phyloP scores from a whole-genome alignment of 2,329 filamentous ascomycete species.

The Alternaria ethzedia region DNA sequence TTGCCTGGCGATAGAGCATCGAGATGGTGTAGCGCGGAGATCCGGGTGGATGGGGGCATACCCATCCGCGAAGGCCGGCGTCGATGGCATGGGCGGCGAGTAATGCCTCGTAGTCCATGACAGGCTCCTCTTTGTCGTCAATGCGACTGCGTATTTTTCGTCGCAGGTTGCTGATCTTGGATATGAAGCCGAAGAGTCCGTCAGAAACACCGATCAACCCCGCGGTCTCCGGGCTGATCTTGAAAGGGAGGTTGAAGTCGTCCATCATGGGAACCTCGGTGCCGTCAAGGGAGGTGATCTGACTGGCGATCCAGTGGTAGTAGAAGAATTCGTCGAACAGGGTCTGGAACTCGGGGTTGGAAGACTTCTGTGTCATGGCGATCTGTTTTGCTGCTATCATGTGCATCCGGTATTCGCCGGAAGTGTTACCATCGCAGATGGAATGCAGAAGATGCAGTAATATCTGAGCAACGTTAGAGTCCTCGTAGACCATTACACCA shows the following conservation, averaged over 20 bases:
- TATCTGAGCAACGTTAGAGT: slow-evolving; percentile 67
- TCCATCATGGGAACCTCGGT: slow-evolving; percentile 60
- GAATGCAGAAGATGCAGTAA: slow-evolving; percentile 66
- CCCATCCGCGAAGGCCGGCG: slow-evolving; percentile 75
- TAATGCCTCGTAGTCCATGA: slow-evolving; percentile 75
- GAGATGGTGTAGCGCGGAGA: slow-evolving; percentile 63
- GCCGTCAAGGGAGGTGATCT: slow-evolving; percentile 62
- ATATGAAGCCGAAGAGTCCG: slow-evolving; percentile 78
- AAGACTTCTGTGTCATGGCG: slow-evolving; percentile 65
- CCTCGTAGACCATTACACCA: slow-evolving; percentile 52
- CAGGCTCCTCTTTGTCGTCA: slow-evolving; percentile 65
- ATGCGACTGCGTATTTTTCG: slow-evolving; percentile 76
- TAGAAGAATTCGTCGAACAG: slow-evolving; percentile 80
- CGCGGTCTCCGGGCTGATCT: slow-evolving; percentile 62
- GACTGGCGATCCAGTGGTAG: slow-evolving; percentile 72
- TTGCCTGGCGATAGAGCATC: slow-evolving; percentile 67
- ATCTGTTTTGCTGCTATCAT: slow-evolving; percentile 77
- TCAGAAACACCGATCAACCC: slow-evolving; percentile 81
- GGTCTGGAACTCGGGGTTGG: slow-evolving; percentile 73
- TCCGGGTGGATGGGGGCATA: slow-evolving; percentile 62
- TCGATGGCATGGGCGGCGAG: slow-evolving; percentile 79
- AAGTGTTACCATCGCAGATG: slow-evolving; percentile 65
- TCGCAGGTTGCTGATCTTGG: slow-evolving; percentile 78
- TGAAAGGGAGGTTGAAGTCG: slow-evolving; percentile 62
- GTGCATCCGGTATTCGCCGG: slow-evolving; percentile 79